Base-by-base conservation (phyloP, 345 rosid genomes). In the Litchi chinensis region DNA sequence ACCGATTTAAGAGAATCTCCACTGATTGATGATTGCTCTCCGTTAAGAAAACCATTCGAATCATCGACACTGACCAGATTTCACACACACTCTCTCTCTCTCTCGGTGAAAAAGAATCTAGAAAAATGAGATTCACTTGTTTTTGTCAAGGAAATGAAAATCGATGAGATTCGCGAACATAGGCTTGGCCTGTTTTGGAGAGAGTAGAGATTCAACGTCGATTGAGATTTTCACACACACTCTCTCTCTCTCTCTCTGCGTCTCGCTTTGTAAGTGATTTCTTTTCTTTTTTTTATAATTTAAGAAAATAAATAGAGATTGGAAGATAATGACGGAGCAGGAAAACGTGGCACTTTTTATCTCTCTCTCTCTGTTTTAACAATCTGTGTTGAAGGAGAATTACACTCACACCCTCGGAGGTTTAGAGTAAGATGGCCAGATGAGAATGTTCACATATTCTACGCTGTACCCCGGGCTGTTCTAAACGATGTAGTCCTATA, bases 261-360 rank as follows among this genome's bases (percentile, higher is more conserved):
- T 73, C 22, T 57, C 44, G 13, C 56, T 12, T 22, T 41, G 59
- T 46, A 15, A 40, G 67, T 15, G 57, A 40, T 67, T 54, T 26
- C 28, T 1, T 26, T 40, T 65, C 13, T 41, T 43, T 69, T 68
- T 3, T 22, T 46, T 46, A 54, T 16, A 21, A 62, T 60, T 62
- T 64, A 46, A 22, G 73, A 56, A 6, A 48, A 60, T 54, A 48
- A 21, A 40, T 64, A 74, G 81, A 70, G 76, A 75, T 65, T 75
- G 85, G 77, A 71, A 71, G 77, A 75, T 70, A 79, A 75, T 64
- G 84, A 82, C 79, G 79, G 76, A 74, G 84, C 63, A 82, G 73
- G 79, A 82, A 78, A 64, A 41, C 73, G 68, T 74, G 62, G 69
- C 79, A 69, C 70, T 59, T 82, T 64, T 74, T 50, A 44, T 16